A percentile compares a stretch with the other conserved stretches of the same genome.
phyloP scores from a whole-genome alignment of 2,329 filamentous ascomycete species.

The Exophiala aquamarina region DNA sequence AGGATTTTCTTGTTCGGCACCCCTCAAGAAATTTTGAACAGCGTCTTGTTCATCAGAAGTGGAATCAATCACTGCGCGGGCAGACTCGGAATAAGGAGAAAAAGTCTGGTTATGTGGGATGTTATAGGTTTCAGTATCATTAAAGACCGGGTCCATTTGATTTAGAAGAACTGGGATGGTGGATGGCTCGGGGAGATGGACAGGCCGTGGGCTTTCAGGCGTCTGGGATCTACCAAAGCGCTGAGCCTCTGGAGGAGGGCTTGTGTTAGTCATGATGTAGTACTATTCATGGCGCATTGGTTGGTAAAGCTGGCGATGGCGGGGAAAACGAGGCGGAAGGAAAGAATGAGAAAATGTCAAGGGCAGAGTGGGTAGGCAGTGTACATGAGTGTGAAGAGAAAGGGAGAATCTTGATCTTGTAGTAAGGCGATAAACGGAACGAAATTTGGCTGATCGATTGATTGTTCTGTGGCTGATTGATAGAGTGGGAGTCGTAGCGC shows the following conservation, averaged over 20 bases:
- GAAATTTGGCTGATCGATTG: too few species aligned
- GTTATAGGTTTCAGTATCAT: constrained; percentile 62
- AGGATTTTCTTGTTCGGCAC: constrained; percentile 26
- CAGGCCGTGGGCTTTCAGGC: constrained; percentile 69
- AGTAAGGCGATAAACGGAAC: too few species aligned
- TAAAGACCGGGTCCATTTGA: constrained; percentile 71
- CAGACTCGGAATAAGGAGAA: constrained; percentile 27
- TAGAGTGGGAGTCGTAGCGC: too few species aligned
- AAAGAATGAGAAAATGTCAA: constrained; percentile 10
- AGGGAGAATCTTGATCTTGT: too few species aligned
- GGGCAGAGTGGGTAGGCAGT: constrained; percentile 1
- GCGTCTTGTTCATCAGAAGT: constrained; percentile 29
- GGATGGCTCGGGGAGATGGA: constrained; percentile 66
- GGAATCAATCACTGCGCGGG: constrained; percentile 24
- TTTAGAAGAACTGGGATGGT: constrained; percentile 70
- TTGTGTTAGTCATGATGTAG: constrained; percentile 27
- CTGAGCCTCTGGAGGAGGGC: constrained; percentile 27
- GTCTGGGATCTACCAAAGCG: constrained; percentile 66
- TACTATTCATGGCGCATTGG: constrained; percentile 17
- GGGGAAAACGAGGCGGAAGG: constrained; percentile 12
- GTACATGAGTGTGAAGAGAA: too few species aligned
- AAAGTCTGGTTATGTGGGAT: constrained; percentile 37
- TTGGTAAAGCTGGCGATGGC: constrained; percentile 14
- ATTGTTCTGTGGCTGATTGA: too few species aligned
- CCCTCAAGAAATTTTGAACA: constrained; percentile 27